A percentile compares a stretch with the other conserved stretches of the same genome.
These are phyloP conservation scores for Plicaturopsis crispa DNA, from an alignment of 768 basidiomycete genomes.

Conservation along the genomic window DNA sequence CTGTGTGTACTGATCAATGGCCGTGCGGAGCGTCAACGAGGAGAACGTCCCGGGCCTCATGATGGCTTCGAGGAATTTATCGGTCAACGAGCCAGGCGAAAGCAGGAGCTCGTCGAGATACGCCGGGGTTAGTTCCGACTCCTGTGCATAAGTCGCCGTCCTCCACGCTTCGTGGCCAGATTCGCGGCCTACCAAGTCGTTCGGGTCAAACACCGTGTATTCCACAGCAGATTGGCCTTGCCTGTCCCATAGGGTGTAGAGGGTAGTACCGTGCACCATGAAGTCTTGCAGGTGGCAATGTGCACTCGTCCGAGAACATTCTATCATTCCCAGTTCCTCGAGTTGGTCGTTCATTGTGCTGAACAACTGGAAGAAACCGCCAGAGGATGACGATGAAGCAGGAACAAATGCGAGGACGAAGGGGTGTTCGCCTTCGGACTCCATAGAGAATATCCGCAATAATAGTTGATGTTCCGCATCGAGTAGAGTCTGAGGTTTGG, in stretches of 20 bases:
- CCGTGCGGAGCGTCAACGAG: slow-evolving; percentile 67
- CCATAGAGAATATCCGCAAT: slow-evolving; percentile 51
- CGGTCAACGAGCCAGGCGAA: slow-evolving; percentile 61
- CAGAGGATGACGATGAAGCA: slow-evolving; percentile 55
- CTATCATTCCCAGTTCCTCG: slow-evolving; percentile 47
- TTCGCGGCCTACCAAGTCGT: slow-evolving; percentile 23
- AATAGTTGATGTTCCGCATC: slow-evolving; percentile 56
- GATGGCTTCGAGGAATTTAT: slow-evolving; percentile 75
- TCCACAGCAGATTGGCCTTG: slow-evolving; percentile 72
- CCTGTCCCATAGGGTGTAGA: slow-evolving; percentile 76
- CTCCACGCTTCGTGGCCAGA: slow-evolving; percentile 38
- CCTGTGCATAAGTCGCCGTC: slow-evolving; percentile 52
- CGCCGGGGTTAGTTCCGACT: slow-evolving; percentile 75
- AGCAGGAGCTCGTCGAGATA: slow-evolving; percentile 82
- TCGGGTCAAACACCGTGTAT: slow-evolving; percentile 38
- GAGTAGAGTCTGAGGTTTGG: slow-evolving; percentile 40
- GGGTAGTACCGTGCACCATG: slow-evolving; percentile 33
- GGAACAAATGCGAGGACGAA: slow-evolving; percentile 70
- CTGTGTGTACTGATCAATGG: slow-evolving; percentile 70
- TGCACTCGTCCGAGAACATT: slow-evolving; percentile 50
- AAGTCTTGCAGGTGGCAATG: slow-evolving; percentile 79
- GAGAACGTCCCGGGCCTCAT: slow-evolving; percentile 90
- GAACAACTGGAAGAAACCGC: slow-evolving; percentile 75
- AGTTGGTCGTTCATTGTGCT: slow-evolving; percentile 50
- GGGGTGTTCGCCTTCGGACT: slow-evolving; percentile 40